A percentile compares a stretch with the other conserved stretches of the same genome.
Conservation (phyloP, 257 asterid genomes). For the Solanum infundibuliforme region DNA sequence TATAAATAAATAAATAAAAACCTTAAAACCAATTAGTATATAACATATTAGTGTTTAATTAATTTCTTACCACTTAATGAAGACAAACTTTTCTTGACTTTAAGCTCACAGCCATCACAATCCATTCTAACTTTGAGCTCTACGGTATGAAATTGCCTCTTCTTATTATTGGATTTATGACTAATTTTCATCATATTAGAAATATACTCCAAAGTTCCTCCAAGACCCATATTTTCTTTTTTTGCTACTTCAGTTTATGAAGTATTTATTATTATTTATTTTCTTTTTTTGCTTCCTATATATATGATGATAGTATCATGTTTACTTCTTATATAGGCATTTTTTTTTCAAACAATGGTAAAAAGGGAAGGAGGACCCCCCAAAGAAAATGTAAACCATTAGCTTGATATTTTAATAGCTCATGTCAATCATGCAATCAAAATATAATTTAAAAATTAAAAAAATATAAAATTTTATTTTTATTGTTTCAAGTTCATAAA, state of each 20-base stretch:
- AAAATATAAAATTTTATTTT: too few species aligned
- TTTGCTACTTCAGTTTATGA: not conserved
- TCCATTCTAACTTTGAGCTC: constrained; percentile 87
- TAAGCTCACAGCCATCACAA: constrained; percentile 89
- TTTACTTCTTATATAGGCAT: not conserved
- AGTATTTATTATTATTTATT: not conserved
- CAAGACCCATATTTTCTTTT: constrained; percentile 43
- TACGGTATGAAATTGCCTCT: constrained; percentile 59
- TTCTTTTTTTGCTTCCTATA: not conserved
- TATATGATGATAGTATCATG: not conserved
- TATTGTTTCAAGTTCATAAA: not conserved
- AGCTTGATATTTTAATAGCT: not conserved
- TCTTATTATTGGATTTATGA: constrained; percentile 38
- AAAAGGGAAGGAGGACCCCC: not conserved
- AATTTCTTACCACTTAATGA: constrained; percentile 42
- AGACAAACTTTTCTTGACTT: constrained; percentile 74
- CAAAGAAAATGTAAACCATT: not conserved
- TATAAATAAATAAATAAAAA: not conserved
- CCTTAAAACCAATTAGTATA: not conserved
- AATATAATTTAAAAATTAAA: too few species aligned
- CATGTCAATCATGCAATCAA: not conserved
- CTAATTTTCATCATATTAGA: constrained; percentile 48
- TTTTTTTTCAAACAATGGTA: not conserved
- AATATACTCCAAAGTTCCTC: constrained; percentile 63
- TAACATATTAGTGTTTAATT: not conserved